A percentile compares a stretch with the other conserved stretches of the same genome.
phyloP scores from a whole-genome alignment of 2,329 filamentous ascomycete genomes.

The Passalora sequoiae region DNA sequence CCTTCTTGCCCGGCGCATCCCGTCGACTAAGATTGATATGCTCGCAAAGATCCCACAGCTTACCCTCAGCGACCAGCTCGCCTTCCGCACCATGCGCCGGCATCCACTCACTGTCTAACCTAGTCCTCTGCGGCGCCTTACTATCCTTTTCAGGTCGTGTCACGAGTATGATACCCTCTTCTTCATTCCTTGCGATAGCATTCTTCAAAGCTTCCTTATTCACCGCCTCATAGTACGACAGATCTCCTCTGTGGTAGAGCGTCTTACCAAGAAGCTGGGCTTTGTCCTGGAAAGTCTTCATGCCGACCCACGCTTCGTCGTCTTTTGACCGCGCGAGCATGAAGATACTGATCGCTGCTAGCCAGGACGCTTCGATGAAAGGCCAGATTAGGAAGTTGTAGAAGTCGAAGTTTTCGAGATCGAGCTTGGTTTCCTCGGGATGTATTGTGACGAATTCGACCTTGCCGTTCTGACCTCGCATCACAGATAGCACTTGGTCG shows the following conservation, averaged over 20 bases:
- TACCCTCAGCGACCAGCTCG: constrained; percentile 64
- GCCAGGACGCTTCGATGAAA: constrained; percentile 91
- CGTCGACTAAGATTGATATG: constrained; percentile 74
- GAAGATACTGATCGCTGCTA: constrained; percentile 81
- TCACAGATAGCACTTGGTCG: constrained; percentile 70
- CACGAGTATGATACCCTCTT: constrained; percentile 80
- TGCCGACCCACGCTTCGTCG: constrained; percentile 63
- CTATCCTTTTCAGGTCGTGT: constrained; percentile 50
- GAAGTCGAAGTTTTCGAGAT: constrained; percentile 94
- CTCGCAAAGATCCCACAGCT: constrained; percentile 88
- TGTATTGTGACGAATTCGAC: constrained; percentile 69
- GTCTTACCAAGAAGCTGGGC: constrained; percentile 83
- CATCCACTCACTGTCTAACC: constrained; percentile 53
- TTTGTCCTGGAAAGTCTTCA: constrained; percentile 55
- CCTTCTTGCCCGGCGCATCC: constrained; percentile 81
- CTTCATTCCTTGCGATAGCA: constrained; percentile 78
- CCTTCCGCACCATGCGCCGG: constrained; percentile 60
- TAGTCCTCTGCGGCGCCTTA: constrained; percentile 58
- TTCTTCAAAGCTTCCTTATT: constrained; percentile 98
- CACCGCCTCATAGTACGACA: constrained; percentile 95
- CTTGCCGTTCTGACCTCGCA: constrained; percentile 47
- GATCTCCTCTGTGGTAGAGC: constrained; percentile 91
- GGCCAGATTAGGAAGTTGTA: constrained; percentile 99
- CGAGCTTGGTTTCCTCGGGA: constrained; percentile 66
- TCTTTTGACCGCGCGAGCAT: constrained; percentile 51